phyloP scores from a whole-genome alignment of 2,329 filamentous ascomycete species.

The Incumbomyces delicatus region DNA sequence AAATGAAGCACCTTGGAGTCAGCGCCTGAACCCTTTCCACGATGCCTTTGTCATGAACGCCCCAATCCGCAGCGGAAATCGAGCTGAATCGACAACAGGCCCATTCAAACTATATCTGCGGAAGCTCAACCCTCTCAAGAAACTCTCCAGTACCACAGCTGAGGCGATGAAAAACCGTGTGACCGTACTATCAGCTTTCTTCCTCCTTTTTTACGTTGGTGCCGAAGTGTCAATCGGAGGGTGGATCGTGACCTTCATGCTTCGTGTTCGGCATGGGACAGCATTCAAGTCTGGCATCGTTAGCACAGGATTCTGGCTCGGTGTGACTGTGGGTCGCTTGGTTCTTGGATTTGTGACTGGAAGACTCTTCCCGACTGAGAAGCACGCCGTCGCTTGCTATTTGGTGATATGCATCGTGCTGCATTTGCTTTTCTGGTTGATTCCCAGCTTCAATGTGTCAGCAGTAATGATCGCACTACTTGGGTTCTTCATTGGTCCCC shows the following conservation, averaged over 20 bases:
- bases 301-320: slow-evolving; percentile 65
- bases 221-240: slow-evolving; percentile 61
- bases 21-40: slow-evolving; percentile 23
- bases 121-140: slow-evolving; percentile 26
- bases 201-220: slow-evolving; percentile 70
- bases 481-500: slow-evolving; percentile 66
- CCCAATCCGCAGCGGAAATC: neutral
- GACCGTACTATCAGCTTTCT: slow-evolving; percentile 62
- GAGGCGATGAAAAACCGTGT: slow-evolving; percentile 33
- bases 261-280: slow-evolving; percentile 59
- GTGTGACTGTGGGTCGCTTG: slow-evolving; percentile 62
- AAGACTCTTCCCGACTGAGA: slow-evolving; percentile 52
- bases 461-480: slow-evolving; percentile 60
- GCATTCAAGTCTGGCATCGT: slow-evolving; percentile 65
- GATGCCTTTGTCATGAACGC: slow-evolving; percentile 2
- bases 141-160: slow-evolving; percentile 29
- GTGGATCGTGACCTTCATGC: slow-evolving; percentile 74
- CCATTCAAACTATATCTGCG: neutral
- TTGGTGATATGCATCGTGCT: slow-evolving; percentile 52
- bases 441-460: slow-evolving; percentile 61
- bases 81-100: neutral
- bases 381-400: slow-evolving; percentile 51
- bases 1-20: slow-evolving; percentile 8
- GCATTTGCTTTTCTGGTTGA: slow-evolving; percentile 68
- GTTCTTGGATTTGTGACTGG: slow-evolving; percentile 60